These are phyloP conservation scores for Leishmania arabica DNA, from an alignment of 208 protist species.

Conservation along the genomic window DNA sequence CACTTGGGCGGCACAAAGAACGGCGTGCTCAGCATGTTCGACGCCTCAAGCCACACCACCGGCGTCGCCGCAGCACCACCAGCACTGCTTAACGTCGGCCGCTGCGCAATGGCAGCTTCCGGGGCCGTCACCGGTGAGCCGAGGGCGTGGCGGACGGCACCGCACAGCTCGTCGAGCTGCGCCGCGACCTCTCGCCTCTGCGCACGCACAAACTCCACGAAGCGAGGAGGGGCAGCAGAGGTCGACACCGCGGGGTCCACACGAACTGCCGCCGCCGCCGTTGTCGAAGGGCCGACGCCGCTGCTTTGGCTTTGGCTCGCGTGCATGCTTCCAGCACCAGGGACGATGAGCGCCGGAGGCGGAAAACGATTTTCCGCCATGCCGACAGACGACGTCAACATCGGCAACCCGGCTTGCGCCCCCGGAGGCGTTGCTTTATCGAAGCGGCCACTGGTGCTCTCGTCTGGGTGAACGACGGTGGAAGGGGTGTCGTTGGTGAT, in stretches of 20 bases:
- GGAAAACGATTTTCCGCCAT: no score
- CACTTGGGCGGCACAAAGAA: slow-evolving; percentile 26
- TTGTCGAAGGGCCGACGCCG: background rate
- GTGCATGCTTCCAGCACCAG: background rate
- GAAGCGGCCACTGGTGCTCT: background rate
- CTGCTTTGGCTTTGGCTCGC: background rate
- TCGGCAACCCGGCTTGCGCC: slow-evolving; percentile 16
- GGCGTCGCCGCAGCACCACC: background rate
- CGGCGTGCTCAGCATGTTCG: slow-evolving; percentile 33
- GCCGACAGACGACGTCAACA: slow-evolving; percentile 6
- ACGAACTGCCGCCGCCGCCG: background rate
- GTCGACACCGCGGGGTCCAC: background rate
- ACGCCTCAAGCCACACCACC: slow-evolving; percentile 22
- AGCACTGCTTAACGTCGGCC: background rate
- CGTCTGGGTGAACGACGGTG: background rate
- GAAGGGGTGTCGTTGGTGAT: background rate
- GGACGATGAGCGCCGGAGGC: background rate
- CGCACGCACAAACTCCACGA: slow-evolving; percentile 28
- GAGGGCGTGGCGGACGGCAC: slow-evolving; percentile 20
- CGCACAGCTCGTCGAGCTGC: slow-evolving; percentile 31
- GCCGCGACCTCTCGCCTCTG: slow-evolving; percentile 33
- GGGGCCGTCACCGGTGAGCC: slow-evolving; percentile 3
- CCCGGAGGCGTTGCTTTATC: slow-evolving; percentile 7
- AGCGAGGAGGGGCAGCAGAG: background rate
- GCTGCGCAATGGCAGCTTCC: background rate